Base-by-base conservation (phyloP, 169 alveolate genomes). In the Plasmodium malariae region DNA sequence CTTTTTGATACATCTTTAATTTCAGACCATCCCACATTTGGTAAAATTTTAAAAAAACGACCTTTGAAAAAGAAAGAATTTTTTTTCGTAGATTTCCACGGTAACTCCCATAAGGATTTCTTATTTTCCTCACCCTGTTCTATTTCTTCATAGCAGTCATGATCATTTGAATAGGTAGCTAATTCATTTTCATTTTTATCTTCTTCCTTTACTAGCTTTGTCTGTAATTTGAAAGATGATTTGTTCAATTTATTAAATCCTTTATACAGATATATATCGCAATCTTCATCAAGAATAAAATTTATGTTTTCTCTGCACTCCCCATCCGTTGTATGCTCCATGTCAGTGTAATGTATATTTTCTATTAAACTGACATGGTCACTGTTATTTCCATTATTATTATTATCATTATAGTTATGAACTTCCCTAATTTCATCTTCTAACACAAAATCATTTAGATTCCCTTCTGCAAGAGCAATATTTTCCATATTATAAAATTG, bases 1-100 rank as follows among this genome's bases (percentile, higher is more conserved):
- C 67, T 69, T 28, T 80, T 68, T 28, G 90, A 80, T 67, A 80
- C 24, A 51, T 80, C 85, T 43, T 80, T 80, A 80, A 80, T 54
- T 67, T 80, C 90, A 14, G 76, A 67, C 90, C 90, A 80, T 24
- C 90, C 90, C 67, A 32, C 36, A 80, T 65, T 28, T 3, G 90
- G 90, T 21, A 80, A 30, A 12, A 80, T 70, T 71, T 80, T 80
- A 80, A 80, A 80, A 67, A 80, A 80, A 11, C 90, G 78, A 11
- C 90, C 83, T 49, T 80, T 80, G 24, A 80, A 80, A 67, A 49
- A 80, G 43, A 80, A 80, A 71, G 85, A 48, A 45, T 80, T 68
- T 80, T 67, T 80, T 49, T 43, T 80, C 54, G 30, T 80, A 28
- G 55, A 36, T 51, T 80, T 80, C 90, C 90, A 80, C 11, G 90